Evolutionary conservation across 2,329 filamentous ascomycete species (phyloP), one percentile per base, ranked within the genome.

Genomic region (Sporothrix curviconia): DNA sequence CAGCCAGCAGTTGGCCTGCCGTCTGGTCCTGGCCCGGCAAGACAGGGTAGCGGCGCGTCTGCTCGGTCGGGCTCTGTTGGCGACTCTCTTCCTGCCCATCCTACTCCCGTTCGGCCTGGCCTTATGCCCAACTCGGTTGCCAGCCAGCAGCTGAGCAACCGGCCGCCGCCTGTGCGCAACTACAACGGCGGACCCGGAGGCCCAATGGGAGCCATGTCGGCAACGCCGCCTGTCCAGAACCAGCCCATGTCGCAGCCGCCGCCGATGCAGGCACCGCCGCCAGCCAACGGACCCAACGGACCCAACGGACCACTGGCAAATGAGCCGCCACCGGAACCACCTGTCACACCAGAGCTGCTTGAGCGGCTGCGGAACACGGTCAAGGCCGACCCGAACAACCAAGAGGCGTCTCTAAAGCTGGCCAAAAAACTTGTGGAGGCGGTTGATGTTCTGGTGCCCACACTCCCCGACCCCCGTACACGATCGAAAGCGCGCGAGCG

Each of bases 341-440:
- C 86, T 0, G 86, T 97, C 4, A 96, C 92, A 0, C 74, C 81
- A 2, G 83, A 88, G 43, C 89, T 95, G 68, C 76, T 99, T 7
- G 88, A 95, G 64, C 79, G 79, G 22, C 74, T 97, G 8, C 85
- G 89, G 32, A 81, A 82, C 65, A 74, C 77, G 7, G 85, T 88
- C 62, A 89, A 87, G 68, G 77, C 76, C 25, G 88, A 91, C 60
- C 84, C 91, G 0, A 78, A 79, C 30, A 90, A 96, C 63, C 82
- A 87, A 61, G 81, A 80, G 47, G 80, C 84, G 3, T 86, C 89
- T 14, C 76, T 99, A 57, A 75, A 78, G 9, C 77, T 96, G 17
- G 91, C 89, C 1, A 92, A 92, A 73, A 90, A 87, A 65, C 76
- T 96, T 5, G 84, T 95, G 1, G 91, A 96, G 72, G 94, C 92